phyloP scores from a whole-genome alignment of 2,329 filamentous ascomycete species.

The Fusarium falciforme region DNA sequence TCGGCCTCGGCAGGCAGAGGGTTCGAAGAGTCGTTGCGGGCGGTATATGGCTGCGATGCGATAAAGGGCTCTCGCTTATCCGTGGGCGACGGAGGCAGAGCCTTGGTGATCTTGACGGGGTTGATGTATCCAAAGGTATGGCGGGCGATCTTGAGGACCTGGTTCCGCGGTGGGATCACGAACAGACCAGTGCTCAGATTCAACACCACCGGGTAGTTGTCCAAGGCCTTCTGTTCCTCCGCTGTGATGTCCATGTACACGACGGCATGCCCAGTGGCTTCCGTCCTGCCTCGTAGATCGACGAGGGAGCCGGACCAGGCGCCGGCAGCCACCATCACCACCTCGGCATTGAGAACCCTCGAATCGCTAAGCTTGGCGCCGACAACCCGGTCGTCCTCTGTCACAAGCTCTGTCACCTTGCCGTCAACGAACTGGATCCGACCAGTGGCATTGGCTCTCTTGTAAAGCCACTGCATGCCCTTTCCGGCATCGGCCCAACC shows the following conservation, averaged over 20 bases:
- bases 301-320: slow-evolving; percentile 87
- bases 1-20: slow-evolving; percentile 71
- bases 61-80: slow-evolving; percentile 46
- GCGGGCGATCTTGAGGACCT: slow-evolving; percentile 75
- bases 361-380: slow-evolving; percentile 61
- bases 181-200: slow-evolving; percentile 80
- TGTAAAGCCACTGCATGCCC: slow-evolving; percentile 73
- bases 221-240: slow-evolving; percentile 74
- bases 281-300: slow-evolving; percentile 79
- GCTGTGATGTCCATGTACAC: slow-evolving; percentile 81
- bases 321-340: slow-evolving; percentile 85
- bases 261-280: slow-evolving; percentile 85
- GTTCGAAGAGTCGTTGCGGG: slow-evolving; percentile 54
- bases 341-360: slow-evolving; percentile 66
- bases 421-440: slow-evolving; percentile 68
- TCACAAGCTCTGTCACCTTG: slow-evolving; percentile 57
- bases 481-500: slow-evolving; percentile 86
- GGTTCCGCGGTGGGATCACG: slow-evolving; percentile 74
- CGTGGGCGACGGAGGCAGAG: slow-evolving; percentile 47
- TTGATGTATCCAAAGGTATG: slow-evolving; percentile 77
- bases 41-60: slow-evolving; percentile 51
- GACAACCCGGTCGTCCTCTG: slow-evolving; percentile 55
- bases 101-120: slow-evolving; percentile 53
- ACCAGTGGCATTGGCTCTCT: slow-evolving; percentile 63
- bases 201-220: slow-evolving; percentile 76